Evolutionary conservation across 257 asterid species (phyloP).

Genomic region (Solanum rostratum): DNA sequence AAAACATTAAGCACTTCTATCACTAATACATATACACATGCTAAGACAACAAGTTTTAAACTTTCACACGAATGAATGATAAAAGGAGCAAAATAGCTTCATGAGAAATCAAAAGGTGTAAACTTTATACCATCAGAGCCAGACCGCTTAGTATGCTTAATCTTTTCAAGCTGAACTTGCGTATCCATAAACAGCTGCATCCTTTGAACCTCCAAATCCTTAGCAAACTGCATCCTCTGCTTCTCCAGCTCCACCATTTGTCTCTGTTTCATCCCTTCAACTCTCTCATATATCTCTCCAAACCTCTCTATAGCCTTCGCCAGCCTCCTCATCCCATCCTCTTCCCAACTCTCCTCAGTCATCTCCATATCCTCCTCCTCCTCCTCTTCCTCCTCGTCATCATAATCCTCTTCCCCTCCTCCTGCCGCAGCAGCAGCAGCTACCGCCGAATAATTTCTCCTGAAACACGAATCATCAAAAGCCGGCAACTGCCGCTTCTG

Average conservation of each 20-base stretch:
- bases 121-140: slow-evolving; percentile 50
- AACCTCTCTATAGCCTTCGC: slow-evolving; percentile 71
- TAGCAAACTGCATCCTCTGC: slow-evolving; percentile 75
- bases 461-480: slow-evolving; percentile 30
- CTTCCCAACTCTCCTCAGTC: slow-evolving; percentile 28
- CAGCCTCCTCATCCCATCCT: slow-evolving; percentile 45
- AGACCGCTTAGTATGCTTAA: slow-evolving; percentile 41
- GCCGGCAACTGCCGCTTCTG: slow-evolving; percentile 48
- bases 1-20: background rate
- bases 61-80: background rate
- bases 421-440: slow-evolving; percentile 38
- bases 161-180: slow-evolving; percentile 51
- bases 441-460: slow-evolving; percentile 59
- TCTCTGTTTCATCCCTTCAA: slow-evolving; percentile 66
- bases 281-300: slow-evolving; percentile 68
- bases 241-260: slow-evolving; percentile 86
- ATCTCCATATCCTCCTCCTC: slow-evolving; percentile 32
- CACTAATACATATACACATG: background rate
- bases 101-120: background rate
- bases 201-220: slow-evolving; percentile 87
- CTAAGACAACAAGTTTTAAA: background rate
- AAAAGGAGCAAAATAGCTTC: background rate
- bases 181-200: slow-evolving; percentile 71
- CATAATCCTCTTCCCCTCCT: slow-evolving; percentile 37
- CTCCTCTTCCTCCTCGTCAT: slow-evolving; percentile 17